Conservation (phyloP, 2,329 filamentous ascomycete species). For the Elsinoe fawcettii region DNA sequence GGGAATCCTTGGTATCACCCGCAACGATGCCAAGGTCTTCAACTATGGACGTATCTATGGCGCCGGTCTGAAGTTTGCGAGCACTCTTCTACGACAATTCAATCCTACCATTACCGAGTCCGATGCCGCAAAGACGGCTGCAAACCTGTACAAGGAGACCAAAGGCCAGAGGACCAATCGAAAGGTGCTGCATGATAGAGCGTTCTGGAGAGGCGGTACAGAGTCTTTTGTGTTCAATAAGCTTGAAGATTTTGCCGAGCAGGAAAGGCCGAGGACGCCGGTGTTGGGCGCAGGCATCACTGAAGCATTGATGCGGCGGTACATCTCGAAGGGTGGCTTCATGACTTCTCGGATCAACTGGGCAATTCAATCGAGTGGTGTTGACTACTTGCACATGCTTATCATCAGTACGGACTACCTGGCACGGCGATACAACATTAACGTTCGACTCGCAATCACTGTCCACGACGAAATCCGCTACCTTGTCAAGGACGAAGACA, state of each 20-base stretch:
- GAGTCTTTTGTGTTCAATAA: conserved; percentile 98
- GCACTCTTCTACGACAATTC: conserved; percentile 84
- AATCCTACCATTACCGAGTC: conserved; percentile 75
- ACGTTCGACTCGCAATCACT: conserved; percentile 80
- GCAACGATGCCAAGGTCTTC: conserved; percentile 95
- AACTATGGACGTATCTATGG: conserved; percentile 99
- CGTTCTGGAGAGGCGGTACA: conserved; percentile 93
- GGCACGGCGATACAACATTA: conserved; percentile 71
- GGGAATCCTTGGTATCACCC: conserved; percentile 80
- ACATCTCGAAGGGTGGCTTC: conserved; percentile 81
- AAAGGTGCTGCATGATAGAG: conserved; percentile 60
- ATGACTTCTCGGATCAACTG: conserved; percentile 97
- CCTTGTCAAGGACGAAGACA: conserved; percentile 74
- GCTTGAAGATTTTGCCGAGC: conserved; percentile 94
- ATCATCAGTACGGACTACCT: conserved; percentile 94
- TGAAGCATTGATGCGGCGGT: conserved; percentile 82
- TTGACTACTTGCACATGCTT: conserved; percentile 92
- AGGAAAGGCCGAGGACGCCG: conserved; percentile 81
- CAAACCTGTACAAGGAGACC: conserved; percentile 75
- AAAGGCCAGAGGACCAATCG: conserved; percentile 81
- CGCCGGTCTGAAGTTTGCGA: conserved; percentile 89
- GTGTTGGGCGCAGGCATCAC: conserved; percentile 93
- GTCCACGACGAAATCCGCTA: conserved; percentile 98
- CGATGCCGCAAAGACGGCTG: conserved; percentile 67
- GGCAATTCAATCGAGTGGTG: conserved; percentile 95